Evolutionary conservation across 345 rosid species (phyloP), one percentile per base, ranked within the genome.

Genomic region (Acer saccharum): DNA sequence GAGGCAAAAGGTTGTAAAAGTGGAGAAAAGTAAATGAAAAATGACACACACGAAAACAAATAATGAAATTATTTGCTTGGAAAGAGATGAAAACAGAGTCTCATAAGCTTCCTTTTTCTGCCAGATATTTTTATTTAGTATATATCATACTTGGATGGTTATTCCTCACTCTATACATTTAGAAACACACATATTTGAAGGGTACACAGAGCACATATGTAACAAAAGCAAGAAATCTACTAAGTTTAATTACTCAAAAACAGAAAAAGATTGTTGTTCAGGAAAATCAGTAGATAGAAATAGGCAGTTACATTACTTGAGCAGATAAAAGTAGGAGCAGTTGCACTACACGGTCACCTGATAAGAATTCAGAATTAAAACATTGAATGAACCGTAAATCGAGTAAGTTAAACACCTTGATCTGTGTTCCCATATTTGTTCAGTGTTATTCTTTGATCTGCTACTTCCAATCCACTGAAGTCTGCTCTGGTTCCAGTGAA

Each of bases 401-500:
- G 39, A 62, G 62, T 2, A n/a, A 68, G 69, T 66, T 14, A 63
- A 35, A 12, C 71, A 89, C 92, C 90, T 90, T 84, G 89, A 79
- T 25, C 71, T 70, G 29, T 87, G 78, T 55, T 81, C 84, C 65
- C 86, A 81, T 77, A 73, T 81, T 81, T 76, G 83, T 50, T 74
- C 77, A 68, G 39, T 29, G 52, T 39, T 81, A 72, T 73, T 76
- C 71, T 67, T 77, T 20, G 85, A 67, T 71, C 58, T 84, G 48
- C 79, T 83, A 75, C 68, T 86, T 79, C 86, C 87, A 72, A 85
- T 65, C 94, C 97, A 92, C 72, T 89, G 84, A 68, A 85, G 86
- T 86, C 94, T 88, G 70, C 79, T 80, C 76, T 92, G 91, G 71
- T 84, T 89, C 97, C 97, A 92, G 41, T 84, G 82, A 73, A 85